phyloP scores from a whole-genome alignment of 805 yeast species.

The Maudiozyma pseudohumilis region DNA sequence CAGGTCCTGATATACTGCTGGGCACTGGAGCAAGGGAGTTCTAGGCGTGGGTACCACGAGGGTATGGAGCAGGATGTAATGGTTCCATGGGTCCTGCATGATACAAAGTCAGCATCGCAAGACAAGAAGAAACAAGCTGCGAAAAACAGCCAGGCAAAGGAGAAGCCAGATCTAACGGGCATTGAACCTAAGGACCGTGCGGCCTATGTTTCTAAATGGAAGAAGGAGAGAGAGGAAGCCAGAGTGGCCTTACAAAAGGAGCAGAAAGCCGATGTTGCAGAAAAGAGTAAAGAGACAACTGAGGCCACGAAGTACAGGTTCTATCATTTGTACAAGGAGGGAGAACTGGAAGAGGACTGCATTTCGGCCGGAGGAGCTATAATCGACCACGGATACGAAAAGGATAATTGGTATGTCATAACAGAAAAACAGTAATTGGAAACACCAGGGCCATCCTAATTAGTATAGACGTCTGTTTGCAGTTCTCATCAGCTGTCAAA shows the following conservation, averaged over 20 bases:
- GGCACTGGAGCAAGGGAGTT: conserved; percentile 88
- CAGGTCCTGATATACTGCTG: conserved; percentile 80
- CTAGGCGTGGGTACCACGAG: conserved; percentile 83
- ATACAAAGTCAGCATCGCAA: conserved; percentile 22
- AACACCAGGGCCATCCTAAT: too few species aligned
- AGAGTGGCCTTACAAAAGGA: conserved; percentile 13
- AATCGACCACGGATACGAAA: conserved; percentile 72
- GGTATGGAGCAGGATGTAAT: conserved; percentile 89
- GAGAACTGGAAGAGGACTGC: conserved; percentile 72
- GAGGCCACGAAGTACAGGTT: conserved; percentile 61
- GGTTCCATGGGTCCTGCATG: conserved; percentile 88
- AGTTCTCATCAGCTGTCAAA: too few species aligned
- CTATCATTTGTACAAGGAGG: conserved; percentile 77
- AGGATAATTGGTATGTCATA: conserved; percentile 88
- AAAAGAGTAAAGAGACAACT: conserved; percentile 16
- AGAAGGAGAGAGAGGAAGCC: conserved; percentile 12
- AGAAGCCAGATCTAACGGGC: conserved; percentile 21
- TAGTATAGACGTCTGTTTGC: too few species aligned
- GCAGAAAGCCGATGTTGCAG: conserved; percentile 13
- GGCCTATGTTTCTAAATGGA: conserved; percentile 21
- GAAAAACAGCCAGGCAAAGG: conserved; percentile 5
- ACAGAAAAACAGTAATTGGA: conserved; percentile 29
- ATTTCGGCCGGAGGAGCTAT: conserved; percentile 59
- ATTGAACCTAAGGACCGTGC: conserved; percentile 25
- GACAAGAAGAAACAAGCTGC: conserved; percentile 26